Conservation (phyloP, 441 rosid species). For the Syzygium syzygioides region DNA sequence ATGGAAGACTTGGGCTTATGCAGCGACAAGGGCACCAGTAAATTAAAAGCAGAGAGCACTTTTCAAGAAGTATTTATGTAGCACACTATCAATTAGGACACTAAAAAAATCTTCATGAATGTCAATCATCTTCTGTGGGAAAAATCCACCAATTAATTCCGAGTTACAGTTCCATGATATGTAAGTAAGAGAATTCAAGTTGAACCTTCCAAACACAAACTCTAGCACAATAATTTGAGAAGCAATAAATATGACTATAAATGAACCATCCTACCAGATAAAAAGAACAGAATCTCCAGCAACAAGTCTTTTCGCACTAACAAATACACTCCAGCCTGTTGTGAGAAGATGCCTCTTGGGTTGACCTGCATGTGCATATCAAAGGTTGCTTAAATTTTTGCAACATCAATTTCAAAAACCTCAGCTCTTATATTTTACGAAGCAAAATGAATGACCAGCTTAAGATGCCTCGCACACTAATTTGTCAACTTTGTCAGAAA, state of each 20-base stretch:
- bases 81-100: background rate
- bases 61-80: background rate
- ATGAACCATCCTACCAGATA: constrained; percentile 1
- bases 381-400: background rate
- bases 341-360: constrained; percentile 9
- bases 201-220: background rate
- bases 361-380: background rate
- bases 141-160: background rate
- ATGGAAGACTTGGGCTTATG: background rate
- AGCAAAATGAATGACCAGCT: background rate
- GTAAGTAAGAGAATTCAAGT: background rate
- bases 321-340: constrained; percentile 4
- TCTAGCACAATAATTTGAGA: background rate
- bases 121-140: background rate
- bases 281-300: constrained; percentile 5
- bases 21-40: background rate
- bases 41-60: background rate
- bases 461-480: background rate
- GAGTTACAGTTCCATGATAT: background rate
- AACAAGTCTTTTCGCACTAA: constrained; percentile 1
- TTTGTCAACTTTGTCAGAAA: background rate
- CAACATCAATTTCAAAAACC: background rate
- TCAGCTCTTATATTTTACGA: background rate
- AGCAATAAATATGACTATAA: background rate
- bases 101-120: background rate